phyloP scores from a whole-genome alignment of 352 stramenopile species.

The Phytophthora europaea region DNA sequence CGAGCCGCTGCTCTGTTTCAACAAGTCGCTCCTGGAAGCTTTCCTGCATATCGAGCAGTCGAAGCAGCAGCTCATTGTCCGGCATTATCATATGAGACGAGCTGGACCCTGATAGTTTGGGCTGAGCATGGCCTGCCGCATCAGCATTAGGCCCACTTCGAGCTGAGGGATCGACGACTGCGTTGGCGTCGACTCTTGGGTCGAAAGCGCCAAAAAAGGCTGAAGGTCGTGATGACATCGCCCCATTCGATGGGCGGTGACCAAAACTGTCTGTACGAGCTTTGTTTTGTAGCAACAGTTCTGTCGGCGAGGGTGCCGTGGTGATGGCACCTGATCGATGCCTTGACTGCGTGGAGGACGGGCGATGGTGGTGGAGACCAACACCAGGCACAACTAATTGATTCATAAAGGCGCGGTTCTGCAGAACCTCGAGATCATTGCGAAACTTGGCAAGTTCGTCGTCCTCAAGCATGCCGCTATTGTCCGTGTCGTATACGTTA shows the following conservation, averaged over 20 bases:
- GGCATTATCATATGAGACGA: slow-evolving; percentile 29
- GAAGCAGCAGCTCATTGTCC: slow-evolving; percentile 59
- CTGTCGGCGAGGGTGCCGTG: slow-evolving; percentile 13
- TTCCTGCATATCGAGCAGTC: slow-evolving; percentile 68
- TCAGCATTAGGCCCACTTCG: slow-evolving; percentile 24
- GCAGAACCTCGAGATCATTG: slow-evolving; percentile 75
- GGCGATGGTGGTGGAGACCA: slow-evolving; percentile 21
- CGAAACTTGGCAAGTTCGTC: slow-evolving; percentile 78
- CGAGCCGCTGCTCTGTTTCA: slow-evolving; percentile 74
- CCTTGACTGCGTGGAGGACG: slow-evolving; percentile 5
- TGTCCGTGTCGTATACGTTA: slow-evolving; percentile 83
- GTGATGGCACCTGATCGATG: slow-evolving; percentile 23
- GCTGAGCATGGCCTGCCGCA: slow-evolving; percentile 1
- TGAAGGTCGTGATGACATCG: not conserved
- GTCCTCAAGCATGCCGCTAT: slow-evolving; percentile 82
- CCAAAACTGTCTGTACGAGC: slow-evolving; percentile 20
- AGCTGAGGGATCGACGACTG: not conserved
- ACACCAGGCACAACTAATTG: slow-evolving; percentile 41
- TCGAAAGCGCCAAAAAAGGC: not conserved
- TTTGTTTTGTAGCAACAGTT: slow-evolving; percentile 37
- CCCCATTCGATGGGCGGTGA: slow-evolving; percentile 4
- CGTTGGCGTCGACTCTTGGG: not conserved
- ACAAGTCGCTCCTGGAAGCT: slow-evolving; percentile 64
- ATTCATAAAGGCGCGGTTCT: slow-evolving; percentile 69
- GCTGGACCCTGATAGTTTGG: slow-evolving; percentile 8